phyloP scores from a whole-genome alignment of 768 basidiomycete species.

The Russula dissimulans region DNA sequence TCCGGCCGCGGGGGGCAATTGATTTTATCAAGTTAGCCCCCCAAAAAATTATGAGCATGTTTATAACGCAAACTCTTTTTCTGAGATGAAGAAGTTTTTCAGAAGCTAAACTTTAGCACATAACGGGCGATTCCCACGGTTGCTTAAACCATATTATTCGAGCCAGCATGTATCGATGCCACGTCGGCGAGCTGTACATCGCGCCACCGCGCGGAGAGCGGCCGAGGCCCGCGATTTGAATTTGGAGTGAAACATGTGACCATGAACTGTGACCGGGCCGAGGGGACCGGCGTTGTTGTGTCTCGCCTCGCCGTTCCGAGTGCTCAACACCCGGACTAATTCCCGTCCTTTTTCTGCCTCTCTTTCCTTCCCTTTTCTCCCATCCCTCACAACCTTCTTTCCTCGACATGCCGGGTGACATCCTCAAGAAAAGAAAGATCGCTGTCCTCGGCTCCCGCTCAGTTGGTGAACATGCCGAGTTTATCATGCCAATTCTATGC shows the following conservation, averaged over 20 bases:
- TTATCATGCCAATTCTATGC: conserved; percentile 12
- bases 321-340: conserved; percentile 12
- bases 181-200: too few relatives aligned
- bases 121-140: too few relatives aligned
- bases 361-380: conserved; percentile 4
- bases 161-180: too few relatives aligned
- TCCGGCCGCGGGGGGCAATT: too few relatives aligned
- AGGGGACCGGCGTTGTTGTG: neutral
- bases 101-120: too few relatives aligned
- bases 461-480: conserved; percentile 52
- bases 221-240: too few relatives aligned
- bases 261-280: neutral
- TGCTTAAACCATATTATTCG: too few relatives aligned
- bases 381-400: neutral
- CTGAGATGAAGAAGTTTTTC: too few relatives aligned
- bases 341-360: conserved; percentile 5
- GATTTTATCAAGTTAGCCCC: too few relatives aligned
- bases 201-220: too few relatives aligned
- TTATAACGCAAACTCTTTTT: too few relatives aligned
- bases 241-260: neutral
- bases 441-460: conserved; percentile 81
- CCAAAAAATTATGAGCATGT: too few relatives aligned
- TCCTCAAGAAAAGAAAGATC: conserved; percentile 77
- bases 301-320: neutral
- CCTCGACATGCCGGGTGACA: conserved; percentile 28